A percentile compares a stretch with the other conserved stretches of the same genome.
Conservation (phyloP, 192 early-diverging fungal genomes). For the Backusella parvicylindrica region DNA sequence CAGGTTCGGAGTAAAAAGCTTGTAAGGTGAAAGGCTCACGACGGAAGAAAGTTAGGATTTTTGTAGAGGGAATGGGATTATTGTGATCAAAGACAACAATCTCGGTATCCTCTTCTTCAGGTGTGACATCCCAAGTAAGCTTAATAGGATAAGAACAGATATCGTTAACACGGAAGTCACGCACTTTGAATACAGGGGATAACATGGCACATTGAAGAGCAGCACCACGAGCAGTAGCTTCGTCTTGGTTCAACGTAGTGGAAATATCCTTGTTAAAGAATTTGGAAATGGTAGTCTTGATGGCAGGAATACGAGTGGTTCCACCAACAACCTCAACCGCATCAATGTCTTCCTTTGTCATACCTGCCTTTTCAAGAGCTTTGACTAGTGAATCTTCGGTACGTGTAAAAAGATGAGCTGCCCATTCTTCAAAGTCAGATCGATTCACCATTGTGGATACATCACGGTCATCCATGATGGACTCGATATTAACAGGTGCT, state of each 20-base stretch:
- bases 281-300: constrained; percentile 83
- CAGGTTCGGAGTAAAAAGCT: constrained; percentile 69
- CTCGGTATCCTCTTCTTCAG: constrained; percentile 70
- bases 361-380: constrained; percentile 70
- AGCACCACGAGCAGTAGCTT: constrained; percentile 93
- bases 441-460: constrained; percentile 81
- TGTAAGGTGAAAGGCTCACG: constrained; percentile 77
- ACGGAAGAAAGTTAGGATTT: constrained; percentile 90
- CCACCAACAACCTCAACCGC: constrained; percentile 95
- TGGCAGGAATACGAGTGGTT: constrained; percentile 85
- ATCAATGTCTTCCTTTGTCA: constrained; percentile 80
- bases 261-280: constrained; percentile 87
- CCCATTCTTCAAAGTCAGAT: constrained; percentile 81
- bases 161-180: constrained; percentile 92
- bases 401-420: constrained; percentile 63
- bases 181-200: constrained; percentile 97
- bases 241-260: constrained; percentile 95
- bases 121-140: constrained; percentile 79
- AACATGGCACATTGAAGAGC: constrained; percentile 96
- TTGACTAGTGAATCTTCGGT: constrained; percentile 69
- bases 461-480: constrained; percentile 93
- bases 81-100: constrained; percentile 84
- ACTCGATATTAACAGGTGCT: constrained; percentile 91
- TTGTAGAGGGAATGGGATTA: constrained; percentile 87
- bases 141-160: constrained; percentile 85